These are phyloP conservation scores for Arbutus unedo DNA, from an alignment of 148 eudicot species.

Conservation along the genomic window DNA sequence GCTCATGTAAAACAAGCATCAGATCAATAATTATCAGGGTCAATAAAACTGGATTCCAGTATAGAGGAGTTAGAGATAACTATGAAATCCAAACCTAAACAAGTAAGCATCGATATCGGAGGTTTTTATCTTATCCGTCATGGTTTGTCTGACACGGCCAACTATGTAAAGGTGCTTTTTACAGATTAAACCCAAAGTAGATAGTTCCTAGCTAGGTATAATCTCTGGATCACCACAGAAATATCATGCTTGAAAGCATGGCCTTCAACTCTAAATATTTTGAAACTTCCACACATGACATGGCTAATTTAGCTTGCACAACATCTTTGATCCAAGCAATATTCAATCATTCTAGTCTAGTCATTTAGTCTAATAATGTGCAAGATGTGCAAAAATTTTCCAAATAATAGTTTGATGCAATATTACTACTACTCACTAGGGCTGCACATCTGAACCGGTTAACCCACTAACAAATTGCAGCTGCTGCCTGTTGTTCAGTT, in stretches of 20 bases:
- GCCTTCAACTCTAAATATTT: no score
- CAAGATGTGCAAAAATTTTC: background rate
- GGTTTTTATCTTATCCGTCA: background rate
- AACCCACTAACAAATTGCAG: background rate
- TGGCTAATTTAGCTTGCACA: no score
- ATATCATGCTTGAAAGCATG: no score
- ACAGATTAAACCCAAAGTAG: background rate
- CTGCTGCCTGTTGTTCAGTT: background rate
- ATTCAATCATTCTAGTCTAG: background rate
- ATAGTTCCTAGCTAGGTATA: no score
- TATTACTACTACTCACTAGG: no score
- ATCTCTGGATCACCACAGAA: no score
- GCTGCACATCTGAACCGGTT: no score
- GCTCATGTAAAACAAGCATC: constrained; percentile 25
- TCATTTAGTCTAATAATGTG: background rate
- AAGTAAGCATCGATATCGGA: background rate
- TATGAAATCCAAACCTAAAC: background rate
- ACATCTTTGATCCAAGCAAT: background rate
- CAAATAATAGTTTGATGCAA: background rate
- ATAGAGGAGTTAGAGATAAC: background rate
- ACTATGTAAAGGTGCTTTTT: background rate
- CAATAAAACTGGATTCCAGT: background rate
- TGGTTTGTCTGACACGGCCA: background rate
- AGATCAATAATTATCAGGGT: constrained; percentile 15
- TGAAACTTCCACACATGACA: no score